Conservation (phyloP, 306 rosid species). For the Dicorynia guianensis region DNA sequence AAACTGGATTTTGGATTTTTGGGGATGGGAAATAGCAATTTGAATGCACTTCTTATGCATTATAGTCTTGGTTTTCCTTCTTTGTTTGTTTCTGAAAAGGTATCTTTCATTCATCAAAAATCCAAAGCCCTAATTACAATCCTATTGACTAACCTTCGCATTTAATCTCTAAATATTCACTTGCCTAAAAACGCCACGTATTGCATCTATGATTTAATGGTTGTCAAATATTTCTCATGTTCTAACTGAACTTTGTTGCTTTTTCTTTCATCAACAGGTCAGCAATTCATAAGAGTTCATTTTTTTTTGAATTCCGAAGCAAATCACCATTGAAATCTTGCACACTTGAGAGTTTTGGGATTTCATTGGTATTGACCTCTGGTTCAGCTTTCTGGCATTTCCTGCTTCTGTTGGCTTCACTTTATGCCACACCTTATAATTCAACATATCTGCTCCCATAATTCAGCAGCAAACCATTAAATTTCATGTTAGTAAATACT, state of each 20-base stretch:
- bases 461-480: conserved; percentile 42
- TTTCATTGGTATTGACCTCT: conserved; percentile 60
- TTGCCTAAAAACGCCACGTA: conserved; percentile 44
- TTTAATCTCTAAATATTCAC: conserved; percentile 37
- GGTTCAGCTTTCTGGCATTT: conserved; percentile 49
- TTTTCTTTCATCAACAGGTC: conserved; percentile 74
- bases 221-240: conserved; percentile 85
- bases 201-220: conserved; percentile 62
- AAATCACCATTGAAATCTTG: conserved; percentile 60
- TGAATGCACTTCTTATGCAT: conserved; percentile 51
- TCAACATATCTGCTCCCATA: conserved; percentile 38
- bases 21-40: conserved; percentile 47
- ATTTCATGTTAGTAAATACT: conserved; percentile 29
- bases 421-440: conserved; percentile 35
- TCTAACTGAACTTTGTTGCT: conserved; percentile 69
- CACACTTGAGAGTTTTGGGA: conserved; percentile 46
- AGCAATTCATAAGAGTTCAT: conserved; percentile 66
- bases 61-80: conserved; percentile 53
- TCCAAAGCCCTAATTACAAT: conserved; percentile 65
- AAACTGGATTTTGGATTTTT: conserved; percentile 50
- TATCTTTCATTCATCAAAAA: conserved; percentile 66
- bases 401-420: conserved; percentile 12
- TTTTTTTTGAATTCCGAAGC: conserved; percentile 56
- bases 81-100: conserved; percentile 56
- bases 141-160: conserved; percentile 50